Conservation (phyloP, 2,329 filamentous ascomycete species). For the Catunica adiposa region DNA sequence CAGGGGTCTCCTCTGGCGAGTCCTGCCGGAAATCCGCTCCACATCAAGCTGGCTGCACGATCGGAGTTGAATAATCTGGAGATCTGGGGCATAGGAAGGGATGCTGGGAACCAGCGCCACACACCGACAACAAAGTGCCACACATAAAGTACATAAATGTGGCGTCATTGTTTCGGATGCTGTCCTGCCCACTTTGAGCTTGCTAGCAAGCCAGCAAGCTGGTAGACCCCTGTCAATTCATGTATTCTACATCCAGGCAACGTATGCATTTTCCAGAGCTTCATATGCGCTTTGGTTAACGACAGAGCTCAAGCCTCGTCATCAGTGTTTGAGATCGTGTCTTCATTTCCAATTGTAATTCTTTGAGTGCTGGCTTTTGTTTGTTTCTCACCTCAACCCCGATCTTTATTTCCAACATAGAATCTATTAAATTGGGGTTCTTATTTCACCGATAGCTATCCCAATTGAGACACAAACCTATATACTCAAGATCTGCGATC, state of each 20-base stretch:
- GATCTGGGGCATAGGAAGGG: neutral
- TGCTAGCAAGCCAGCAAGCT: conserved; percentile 5
- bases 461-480: neutral
- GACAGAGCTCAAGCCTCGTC: conserved; percentile 11
- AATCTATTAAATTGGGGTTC: conserved; percentile 1
- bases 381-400: neutral
- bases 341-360: conserved; percentile 7
- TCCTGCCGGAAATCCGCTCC: neutral
- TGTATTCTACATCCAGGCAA: conserved; percentile 19
- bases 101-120: neutral
- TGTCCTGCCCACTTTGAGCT: conserved; percentile 2
- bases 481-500: neutral
- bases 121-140: neutral
- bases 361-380: neutral
- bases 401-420: neutral
- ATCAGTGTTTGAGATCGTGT: conserved; percentile 11
- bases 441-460: neutral
- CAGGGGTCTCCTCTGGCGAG: neutral
- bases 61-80: neutral
- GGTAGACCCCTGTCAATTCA: conserved; percentile 1
- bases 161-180: conserved; percentile 4
- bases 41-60: no score
- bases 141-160: neutral
- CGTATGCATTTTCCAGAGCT: conserved; percentile 17
- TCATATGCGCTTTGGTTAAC: conserved; percentile 5